Conservation (phyloP, 169 alveolate genomes). For the Toxoplasma gondii region DNA sequence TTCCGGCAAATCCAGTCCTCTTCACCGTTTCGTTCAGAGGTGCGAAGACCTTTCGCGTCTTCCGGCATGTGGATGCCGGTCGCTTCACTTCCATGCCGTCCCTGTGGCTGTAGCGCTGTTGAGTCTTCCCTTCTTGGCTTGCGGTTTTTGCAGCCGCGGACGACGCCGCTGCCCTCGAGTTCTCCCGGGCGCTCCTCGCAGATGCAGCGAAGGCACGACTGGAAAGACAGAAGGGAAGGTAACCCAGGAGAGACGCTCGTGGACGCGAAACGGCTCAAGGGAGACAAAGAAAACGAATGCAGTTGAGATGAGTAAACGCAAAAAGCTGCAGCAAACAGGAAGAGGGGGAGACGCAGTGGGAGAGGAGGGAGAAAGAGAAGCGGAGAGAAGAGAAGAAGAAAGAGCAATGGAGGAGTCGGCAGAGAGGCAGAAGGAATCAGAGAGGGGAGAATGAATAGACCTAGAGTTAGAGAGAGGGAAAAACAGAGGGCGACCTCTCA, state of each 20-base stretch:
- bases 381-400: not conserved
- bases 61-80: too few relatives aligned
- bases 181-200: slow-evolving; percentile 28
- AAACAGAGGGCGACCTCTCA: not conserved
- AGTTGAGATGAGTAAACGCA: not conserved
- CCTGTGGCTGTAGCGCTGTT: too few relatives aligned
- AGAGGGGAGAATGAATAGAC: not conserved
- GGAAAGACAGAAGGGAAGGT: not conserved
- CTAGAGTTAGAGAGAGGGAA: not conserved
- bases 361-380: not conserved
- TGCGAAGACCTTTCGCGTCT: too few relatives aligned
- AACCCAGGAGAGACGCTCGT: not conserved
- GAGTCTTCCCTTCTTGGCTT: too few relatives aligned
- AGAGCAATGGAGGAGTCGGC: not conserved
- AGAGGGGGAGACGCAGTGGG: not conserved
- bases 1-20: too few relatives aligned
- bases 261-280: not conserved
- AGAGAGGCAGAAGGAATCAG: not conserved
- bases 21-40: too few relatives aligned
- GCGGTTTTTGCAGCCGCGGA: slow-evolving; percentile 35
- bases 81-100: too few relatives aligned
- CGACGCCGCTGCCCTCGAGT: not conserved
- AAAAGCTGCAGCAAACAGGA: not conserved
- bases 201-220: slow-evolving; percentile 27
- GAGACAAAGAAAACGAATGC: not conserved